These are phyloP conservation scores for Mortierella hygrophila DNA, from an alignment of 192 early-diverging fungal genomes.

Conservation along the genomic window DNA sequence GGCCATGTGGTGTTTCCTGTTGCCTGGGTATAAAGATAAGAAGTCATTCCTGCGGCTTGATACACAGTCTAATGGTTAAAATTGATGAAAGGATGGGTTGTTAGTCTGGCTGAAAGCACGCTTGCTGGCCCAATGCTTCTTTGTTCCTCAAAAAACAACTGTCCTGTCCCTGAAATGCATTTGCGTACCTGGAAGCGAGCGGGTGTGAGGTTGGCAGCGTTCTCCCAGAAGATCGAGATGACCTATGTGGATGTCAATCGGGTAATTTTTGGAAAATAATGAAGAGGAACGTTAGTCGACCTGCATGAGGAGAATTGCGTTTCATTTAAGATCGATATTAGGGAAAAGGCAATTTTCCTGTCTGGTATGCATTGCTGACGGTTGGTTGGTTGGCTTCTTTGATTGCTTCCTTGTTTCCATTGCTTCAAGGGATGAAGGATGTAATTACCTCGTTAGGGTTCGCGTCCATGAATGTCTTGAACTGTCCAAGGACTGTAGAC, in stretches of 20 bases:
- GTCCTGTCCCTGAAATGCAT: not conserved
- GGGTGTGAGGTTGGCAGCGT: constrained; percentile 64
- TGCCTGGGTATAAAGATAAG: constrained; percentile 66
- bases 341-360: not conserved
- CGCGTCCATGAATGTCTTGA: constrained; percentile 70
- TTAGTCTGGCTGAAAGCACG: not conserved
- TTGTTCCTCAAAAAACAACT: not conserved
- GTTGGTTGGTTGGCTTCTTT: too few species aligned
- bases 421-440: not conserved
- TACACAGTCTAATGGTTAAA: constrained; percentile 56
- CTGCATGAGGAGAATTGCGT: not conserved
- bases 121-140: not conserved
- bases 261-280: not conserved
- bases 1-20: constrained; percentile 70
- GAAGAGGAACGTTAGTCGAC: not conserved
- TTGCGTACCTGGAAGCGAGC: constrained; percentile 56
- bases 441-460: constrained; percentile 70
- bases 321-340: too few species aligned
- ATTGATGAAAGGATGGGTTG: not conserved
- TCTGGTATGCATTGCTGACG: too few species aligned
- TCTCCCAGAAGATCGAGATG: constrained; percentile 82
- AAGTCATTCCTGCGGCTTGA: constrained; percentile 61
- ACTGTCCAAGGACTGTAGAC: constrained; percentile 63
- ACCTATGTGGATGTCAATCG: constrained; percentile 47
- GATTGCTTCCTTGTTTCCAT: not conserved